Base-by-base conservation (phyloP, 1,139 yeast species). In the Candida sanyaensis region DNA sequence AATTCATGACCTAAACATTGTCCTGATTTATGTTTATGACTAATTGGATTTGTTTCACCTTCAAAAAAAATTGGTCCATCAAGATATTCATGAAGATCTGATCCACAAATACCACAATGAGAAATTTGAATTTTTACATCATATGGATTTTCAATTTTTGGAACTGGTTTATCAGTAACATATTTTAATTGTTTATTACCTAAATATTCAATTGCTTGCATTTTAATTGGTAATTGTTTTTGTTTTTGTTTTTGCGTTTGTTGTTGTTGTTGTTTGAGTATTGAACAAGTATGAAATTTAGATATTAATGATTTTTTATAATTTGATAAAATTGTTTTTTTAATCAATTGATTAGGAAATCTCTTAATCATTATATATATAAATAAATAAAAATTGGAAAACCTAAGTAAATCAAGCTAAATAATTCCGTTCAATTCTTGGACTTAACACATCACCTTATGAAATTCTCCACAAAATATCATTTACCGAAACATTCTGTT, bases 61-160 rank as follows among this genome's bases (percentile, higher is more conserved):
- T 53, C 53, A 46, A 80, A 79, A 56, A 80, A 80, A 45, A 76
- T 75, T 4, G 84, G 83, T 1, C 81, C 83, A 29, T 75, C 80
- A 37, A 68, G 63, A 52, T 68, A 80, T 56, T 80, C 85, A 53
- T 80, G 83, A 27, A 82, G 59, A 58, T 82, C 87, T 0, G 82
- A 69, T 24, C 86, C 86, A 60, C 86, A 80, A 41, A 80, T 81
- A 27, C 86, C 87, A 56, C 84, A 78, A 64, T 69, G 80, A 6
- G 75, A 71, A 6, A 81, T 68, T 51, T 75, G 77, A 27, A 81
- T 57, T 42, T 80, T 71, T 13, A 82, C 79, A 50, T 81, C 84
- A 46, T 72, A 73, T 1, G 75, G 72, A 37, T 69, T 67, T 2
- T 55, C 54, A 31, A 80, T 64, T 32, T 59, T 54, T 4, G 88